Base-by-base conservation (phyloP, 331 rosid genomes). In the Malus hybrid region DNA sequence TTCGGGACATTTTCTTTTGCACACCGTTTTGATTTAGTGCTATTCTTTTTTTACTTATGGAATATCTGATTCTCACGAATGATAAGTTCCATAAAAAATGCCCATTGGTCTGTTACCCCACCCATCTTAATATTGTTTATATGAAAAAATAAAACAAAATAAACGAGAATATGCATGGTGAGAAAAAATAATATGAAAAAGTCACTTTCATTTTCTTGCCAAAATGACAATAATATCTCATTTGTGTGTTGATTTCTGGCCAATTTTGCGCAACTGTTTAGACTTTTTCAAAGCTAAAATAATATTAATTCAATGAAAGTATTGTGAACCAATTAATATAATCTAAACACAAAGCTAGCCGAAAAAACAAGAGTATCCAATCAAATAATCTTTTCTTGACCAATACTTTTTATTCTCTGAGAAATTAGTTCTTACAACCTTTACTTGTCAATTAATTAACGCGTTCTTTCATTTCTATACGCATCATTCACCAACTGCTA, bases 391-490 rank as follows among this genome's bases (percentile, higher is more conserved):
- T 62, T 62, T 13, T 28, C 33, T 56, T 57, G 69, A 57, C 80
- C 74, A 56, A 10, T 14, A 14, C 67, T 14, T 19, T 27, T 5
- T 18, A 13, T 36, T 36, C 74, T 67, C 19, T 12, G 31, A 50
- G 63, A 27, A 24, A 46, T 4, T 20, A 44, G 7, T 29, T 3
- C 6, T 1, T 6, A 33, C 10, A 39, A 39, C 44, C 44, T 39
- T 39, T 8, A 39, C 11, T 33, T 15, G 18, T 19, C 36, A 6
- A 32, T 10, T 63, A 24, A 24, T 70, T 20, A 2, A 24, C 81
- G 34, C 76, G 82, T 55, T 82, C 60, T 61, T 57, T 80, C 33
- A 73, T 20, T 74, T 55, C 33, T 0, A 6, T 70, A 84, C 83
- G 82, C 44, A 76, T 67, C 55, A 10, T 74, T 20, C 1, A 19